Base-by-base conservation (phyloP, 1,284 basidiomycete species). In the Irpex sp. region DNA sequence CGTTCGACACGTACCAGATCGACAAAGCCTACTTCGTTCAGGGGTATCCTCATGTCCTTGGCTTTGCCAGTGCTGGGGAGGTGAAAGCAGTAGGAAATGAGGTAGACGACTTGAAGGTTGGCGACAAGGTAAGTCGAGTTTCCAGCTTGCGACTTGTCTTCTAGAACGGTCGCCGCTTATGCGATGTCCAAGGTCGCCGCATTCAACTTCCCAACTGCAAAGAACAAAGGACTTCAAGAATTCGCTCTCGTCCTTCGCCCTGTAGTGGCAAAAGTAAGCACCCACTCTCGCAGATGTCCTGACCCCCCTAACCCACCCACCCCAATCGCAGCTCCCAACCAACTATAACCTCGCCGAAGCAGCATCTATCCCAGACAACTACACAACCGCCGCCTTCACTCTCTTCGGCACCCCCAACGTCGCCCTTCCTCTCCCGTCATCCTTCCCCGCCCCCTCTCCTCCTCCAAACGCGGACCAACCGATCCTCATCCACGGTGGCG, bases 401-500 rank as follows among this genome's bases (percentile, higher is more conserved):
- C 62, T 84, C 5, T 83, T 82, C 68, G 77, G 73, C 18, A 35
- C 52, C 48, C 23, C 59, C 61, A 71, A 77, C 52, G 71, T 84
- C 33, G 68, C 67, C 2, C 69, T 83, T 5, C 77, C 80, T 2
- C 53, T 76, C 10, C 78, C 81, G 0, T 9, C 61, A 54, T 71
- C 74, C 3, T 77, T 80, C 64, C 79, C 78, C 4, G 67, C 73
- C 0, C 57, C 70, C 0, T 58, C 66, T 1, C 59, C 72, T 2
- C 77, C 80, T 12, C 68, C 73, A 19, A 67, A 73, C 12, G 70
- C 75, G 3, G 61, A 69, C 10, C 67, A 66, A 1, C 75, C 81
- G 1, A 80, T 84, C 58, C 74, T 84, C 8, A 71, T 87, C 23
- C 86, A 82, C 62, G 82, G 84, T 58, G 81, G 80, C 16, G 82